A percentile compares a stretch with the other conserved stretches of the same genome.
Evolutionary conservation across 176 grass and related monocot genomes (phyloP).

Genomic region (Zea luxurians): DNA sequence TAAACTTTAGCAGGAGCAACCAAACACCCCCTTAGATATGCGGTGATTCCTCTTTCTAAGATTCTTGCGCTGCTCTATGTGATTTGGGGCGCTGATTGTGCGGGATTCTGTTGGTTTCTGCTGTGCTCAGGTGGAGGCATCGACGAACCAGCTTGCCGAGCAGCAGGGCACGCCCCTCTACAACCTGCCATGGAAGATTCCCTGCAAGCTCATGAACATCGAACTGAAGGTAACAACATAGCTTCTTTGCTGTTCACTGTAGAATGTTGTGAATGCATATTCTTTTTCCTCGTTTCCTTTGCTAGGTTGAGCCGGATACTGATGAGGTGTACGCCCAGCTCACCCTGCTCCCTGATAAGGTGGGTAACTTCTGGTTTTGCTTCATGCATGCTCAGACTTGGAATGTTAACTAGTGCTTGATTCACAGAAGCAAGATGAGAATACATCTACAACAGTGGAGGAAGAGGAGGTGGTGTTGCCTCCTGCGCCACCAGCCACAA

Average conservation of each 20-base stretch:
- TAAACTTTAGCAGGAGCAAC: too few species aligned
- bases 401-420: background rate
- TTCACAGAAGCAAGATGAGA: slow-evolving; percentile 61
- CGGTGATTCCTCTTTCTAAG: slow-evolving; percentile 29
- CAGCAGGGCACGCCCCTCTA: slow-evolving; percentile 67
- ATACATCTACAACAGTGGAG: slow-evolving; percentile 31
- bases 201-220: slow-evolving; percentile 78
- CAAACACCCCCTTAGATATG: too few species aligned
- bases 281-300: slow-evolving; percentile 20
- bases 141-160: slow-evolving; percentile 72
- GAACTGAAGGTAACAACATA: slow-evolving; percentile 63
- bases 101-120: slow-evolving; percentile 12
- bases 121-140: slow-evolving; percentile 71
- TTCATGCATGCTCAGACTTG: background rate
- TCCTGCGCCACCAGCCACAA: slow-evolving; percentile 13
- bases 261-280: background rate
- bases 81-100: slow-evolving; percentile 8
- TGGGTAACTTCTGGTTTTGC: slow-evolving; percentile 19
- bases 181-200: slow-evolving; percentile 87
- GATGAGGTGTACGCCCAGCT: slow-evolving; percentile 95
- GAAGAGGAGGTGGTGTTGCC: slow-evolving; percentile 44
- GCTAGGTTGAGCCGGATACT: slow-evolving; percentile 82
- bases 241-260: slow-evolving; percentile 19
- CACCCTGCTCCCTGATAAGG: slow-evolving; percentile 80
- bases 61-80: slow-evolving; percentile 10